Conservation (phyloP, 306 rosid species). For the Casuarina glauca region DNA sequence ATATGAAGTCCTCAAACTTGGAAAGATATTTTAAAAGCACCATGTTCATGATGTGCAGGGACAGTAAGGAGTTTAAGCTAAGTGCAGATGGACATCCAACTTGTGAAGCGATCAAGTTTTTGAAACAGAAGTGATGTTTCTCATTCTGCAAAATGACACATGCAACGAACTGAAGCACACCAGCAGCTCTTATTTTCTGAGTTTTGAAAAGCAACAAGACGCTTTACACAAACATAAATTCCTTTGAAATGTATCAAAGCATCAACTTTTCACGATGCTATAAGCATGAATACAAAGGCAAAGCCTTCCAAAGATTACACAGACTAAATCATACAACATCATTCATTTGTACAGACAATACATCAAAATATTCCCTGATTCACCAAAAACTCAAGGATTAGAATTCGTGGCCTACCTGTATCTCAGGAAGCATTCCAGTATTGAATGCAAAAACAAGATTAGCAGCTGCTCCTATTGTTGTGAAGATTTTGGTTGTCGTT, state of each 20-base stretch:
- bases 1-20: not conserved
- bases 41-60: not conserved
- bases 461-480: constrained; percentile 85
- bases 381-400: constrained; percentile 7
- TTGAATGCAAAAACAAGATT: constrained; percentile 90
- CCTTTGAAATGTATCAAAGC: not conserved
- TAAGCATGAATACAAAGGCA: not conserved
- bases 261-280: not conserved
- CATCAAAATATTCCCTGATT: not conserved
- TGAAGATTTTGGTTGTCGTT: constrained; percentile 62
- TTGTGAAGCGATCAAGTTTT: not conserved
- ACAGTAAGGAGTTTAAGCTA: not conserved
- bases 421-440: constrained; percentile 99
- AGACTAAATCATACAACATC: not conserved
- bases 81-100: not conserved
- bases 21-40: not conserved
- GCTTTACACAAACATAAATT: not conserved
- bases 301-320: not conserved
- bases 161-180: not conserved
- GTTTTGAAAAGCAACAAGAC: not conserved
- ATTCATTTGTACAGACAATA: not conserved
- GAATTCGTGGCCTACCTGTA: constrained; percentile 61
- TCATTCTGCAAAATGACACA: not conserved
- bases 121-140: not conserved
- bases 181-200: not conserved